Base-by-base conservation (phyloP, 2,329 filamentous ascomycete species). In the Aspergillus bombycis region DNA sequence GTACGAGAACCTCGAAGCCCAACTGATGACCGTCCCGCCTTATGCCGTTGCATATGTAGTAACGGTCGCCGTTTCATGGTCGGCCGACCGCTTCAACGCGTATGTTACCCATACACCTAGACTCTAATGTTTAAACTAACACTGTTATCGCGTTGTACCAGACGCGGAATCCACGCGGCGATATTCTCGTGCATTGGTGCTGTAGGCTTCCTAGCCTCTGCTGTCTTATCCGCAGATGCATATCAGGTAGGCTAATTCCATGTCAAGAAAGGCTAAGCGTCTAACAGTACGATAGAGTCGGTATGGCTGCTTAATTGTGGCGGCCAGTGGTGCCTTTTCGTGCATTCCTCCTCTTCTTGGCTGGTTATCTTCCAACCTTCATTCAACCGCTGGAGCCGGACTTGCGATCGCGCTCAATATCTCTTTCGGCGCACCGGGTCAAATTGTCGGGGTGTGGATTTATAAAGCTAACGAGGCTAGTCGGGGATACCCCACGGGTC, bases 361-460 rank as follows among this genome's bases (percentile, higher is more conserved):
- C n/a, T 91, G 89, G 89, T 79, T 91, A 6, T 88, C 86, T 10
- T 87, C 86, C 46, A 92, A 92, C 71, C 80, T 91, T 55, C 86
- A 85, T 70, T 87, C 83, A 59, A 91, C 89, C 0, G 86, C 86
- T 0, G 84, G 88, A 0, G 86, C 86, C 0, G 89, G 89, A 0
- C 81, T 92, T 12, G 89, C 89, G 1, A 89, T 92, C 60, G 90
- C 89, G 0, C 77, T 92, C 65, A 91, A 92, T 65, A 85, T 92
- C n/a, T 88, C 86, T 2, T 83, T 90, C 56, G 89, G 88, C 0
- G 89, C 88, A 0, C 82, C 89, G 0, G 89, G 90, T 0, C 89
- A 92, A 74, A 92, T 92, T 48, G 85, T 87, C 0, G 90, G 89
- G 0, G 88, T 91, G 0, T 92, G 89, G 89, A 91, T 91, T 65